Evolutionary conservation across 768 basidiomycete species (phyloP), one percentile per base, ranked within the genome.

Genomic region (Amanita rimosa): DNA sequence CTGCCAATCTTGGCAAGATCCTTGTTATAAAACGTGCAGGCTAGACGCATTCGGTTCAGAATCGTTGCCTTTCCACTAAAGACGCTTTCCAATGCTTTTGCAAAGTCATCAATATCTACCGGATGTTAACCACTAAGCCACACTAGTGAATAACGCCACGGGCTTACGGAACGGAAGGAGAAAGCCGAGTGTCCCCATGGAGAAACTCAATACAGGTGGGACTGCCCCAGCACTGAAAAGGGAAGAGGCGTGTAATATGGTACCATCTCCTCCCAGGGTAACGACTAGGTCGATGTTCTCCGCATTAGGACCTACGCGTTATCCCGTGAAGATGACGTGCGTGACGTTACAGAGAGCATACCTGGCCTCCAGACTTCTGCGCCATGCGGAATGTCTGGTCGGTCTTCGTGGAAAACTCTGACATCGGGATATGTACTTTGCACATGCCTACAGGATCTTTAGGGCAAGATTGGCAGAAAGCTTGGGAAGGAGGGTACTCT

Each of bases 241-340:
- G 6, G 90, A 90, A 1, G 93, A 93, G 0, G 91, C 89, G 60
- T 94, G 92, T 1, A 97, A 73, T 43, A 96, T 93, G 4, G 94
- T 96, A 7, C 94, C 94, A 60, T 97, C 94, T 29, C 94, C 94
- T 39, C 94, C 94, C 1, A 97, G 67, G 0, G 94, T 95, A 22
- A 96, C 79, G 16, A 96, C 83, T 7, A 97, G 70, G 61, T 92
- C 87, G 50, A 95, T 86, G 48, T 74, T 74, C 54, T 80, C 70
- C 3, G 81, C 68, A 43, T 67, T 66, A 38, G 68, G 71, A 40
- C 74, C 74, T 70, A 56, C 47, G 37, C 36, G 31, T 44, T 29
- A 49, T 38, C 43, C 22, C 50, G 50, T 47, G 17, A 27, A 38
- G 16, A 43, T 36, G 19, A 14, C 34, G 14, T 44, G 29, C 3